Base-by-base conservation (phyloP, 2,329 filamentous ascomycete genomes). In the Canariomyces notabilis region DNA sequence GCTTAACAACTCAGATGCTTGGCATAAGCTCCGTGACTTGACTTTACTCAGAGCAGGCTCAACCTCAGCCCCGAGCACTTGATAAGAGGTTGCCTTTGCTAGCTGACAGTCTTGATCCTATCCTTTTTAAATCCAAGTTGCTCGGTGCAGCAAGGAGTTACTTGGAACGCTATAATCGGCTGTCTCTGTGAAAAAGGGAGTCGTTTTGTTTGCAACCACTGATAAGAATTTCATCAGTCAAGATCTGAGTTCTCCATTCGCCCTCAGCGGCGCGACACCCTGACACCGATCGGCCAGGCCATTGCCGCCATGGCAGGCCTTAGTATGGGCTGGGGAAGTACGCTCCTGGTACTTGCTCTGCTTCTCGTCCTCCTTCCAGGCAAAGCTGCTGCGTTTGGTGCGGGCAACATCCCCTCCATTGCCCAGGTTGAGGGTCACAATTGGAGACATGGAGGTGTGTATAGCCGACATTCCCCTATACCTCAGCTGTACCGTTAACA, bases 401-500 rank as follows among this genome's bases (percentile, higher is more conserved):
- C 82, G 26, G 82, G 82, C 46, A 86, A 86, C 59, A 86, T 86
- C 50, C 82, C 82, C n/a, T 81, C 77, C 16, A 82, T 81, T 53
- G 68, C 68, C 14, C 68, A 82, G 66, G 75, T 83, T 43, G 82
- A 86, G 61, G 82, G 82, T 14, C 72, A 77, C 62, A 85, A 85
- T 63, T 85, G 80, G 76, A 76, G 82, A 37, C 82, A 85, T 73
- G 82, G 82, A 66, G 78, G 78, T 77, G 59, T 40, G 62, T 53
- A 29, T 5, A 36, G 26, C 26, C 38, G 19, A 22, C 23, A n/a
- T 18, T 20, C 23, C 42, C 23, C 37, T 23, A 15, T 32, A 12
- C 9, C 26, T 29, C 9, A 29, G 3, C n/a, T n/a, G 32, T n/a
- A 29, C 20, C 5, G 20, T 19, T 29, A 6, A n/a, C n/a, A n/a